These are phyloP conservation scores for Hawksworthiomyces lignivorus DNA, from an alignment of 2,329 filamentous ascomycete genomes.

Conservation along the genomic window DNA sequence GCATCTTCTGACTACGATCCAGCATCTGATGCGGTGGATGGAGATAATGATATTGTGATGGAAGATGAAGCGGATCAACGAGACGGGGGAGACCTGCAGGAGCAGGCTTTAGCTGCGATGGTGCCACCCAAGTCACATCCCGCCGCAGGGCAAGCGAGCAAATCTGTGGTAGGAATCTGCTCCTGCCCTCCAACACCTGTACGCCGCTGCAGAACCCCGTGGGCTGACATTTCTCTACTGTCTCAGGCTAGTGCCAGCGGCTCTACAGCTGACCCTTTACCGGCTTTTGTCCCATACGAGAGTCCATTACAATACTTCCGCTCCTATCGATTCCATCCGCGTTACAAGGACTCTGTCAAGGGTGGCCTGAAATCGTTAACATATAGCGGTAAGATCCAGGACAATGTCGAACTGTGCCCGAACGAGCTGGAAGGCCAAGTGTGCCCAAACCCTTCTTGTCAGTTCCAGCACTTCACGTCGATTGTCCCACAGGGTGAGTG, in stretches of 20 bases:
- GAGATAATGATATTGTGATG: not conserved
- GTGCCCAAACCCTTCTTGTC: constrained; percentile 65
- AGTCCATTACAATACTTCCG: constrained; percentile 78
- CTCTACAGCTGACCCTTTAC: not conserved
- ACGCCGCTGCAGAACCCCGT: too few species aligned
- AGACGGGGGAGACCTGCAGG: too few species aligned
- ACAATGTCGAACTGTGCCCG: constrained; percentile 64
- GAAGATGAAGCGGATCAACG: constrained; percentile 6
- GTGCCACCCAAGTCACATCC: too few species aligned
- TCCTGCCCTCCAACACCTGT: too few species aligned
- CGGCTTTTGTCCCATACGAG: constrained; percentile 54
- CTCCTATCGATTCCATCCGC: constrained; percentile 83
- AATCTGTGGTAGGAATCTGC: not conserved
- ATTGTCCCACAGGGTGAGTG: constrained; percentile 70
- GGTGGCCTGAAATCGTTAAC: constrained; percentile 84
- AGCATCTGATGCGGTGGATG: not conserved
- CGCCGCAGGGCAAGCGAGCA: not conserved
- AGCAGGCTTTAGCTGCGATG: too few species aligned
- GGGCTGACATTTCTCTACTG: too few species aligned
- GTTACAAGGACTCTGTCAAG: constrained; percentile 59
- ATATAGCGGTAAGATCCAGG: constrained; percentile 85
- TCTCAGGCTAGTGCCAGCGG: too few species aligned
- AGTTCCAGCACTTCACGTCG: constrained; percentile 69
- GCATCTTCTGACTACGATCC: not conserved
- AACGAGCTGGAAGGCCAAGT: constrained; percentile 61